phyloP scores from a whole-genome alignment of 2,329 filamentous ascomycete species.

The Pseudogymnoascus sp. region DNA sequence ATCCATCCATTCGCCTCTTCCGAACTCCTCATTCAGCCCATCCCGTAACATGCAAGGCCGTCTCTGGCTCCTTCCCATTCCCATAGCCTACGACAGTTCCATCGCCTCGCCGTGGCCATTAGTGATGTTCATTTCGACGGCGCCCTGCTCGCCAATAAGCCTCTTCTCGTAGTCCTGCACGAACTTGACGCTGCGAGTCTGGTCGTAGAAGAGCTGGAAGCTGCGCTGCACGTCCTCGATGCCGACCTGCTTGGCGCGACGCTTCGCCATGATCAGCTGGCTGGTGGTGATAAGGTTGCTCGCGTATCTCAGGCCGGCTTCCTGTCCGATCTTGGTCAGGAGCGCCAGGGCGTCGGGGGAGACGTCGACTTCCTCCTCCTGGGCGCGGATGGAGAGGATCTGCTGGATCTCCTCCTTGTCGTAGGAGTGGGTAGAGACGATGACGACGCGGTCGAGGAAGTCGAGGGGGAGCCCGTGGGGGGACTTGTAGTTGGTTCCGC shows the following conservation, averaged over 20 bases:
- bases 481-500: slow-evolving; percentile 86
- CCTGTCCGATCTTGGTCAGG: slow-evolving; percentile 89
- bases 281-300: slow-evolving; percentile 96
- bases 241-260: slow-evolving; percentile 72
- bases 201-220: slow-evolving; percentile 91
- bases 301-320: slow-evolving; percentile 89
- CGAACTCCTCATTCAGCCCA: slow-evolving; percentile 6
- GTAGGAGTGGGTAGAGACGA: slow-evolving; percentile 89
- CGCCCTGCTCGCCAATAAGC: slow-evolving; percentile 80
- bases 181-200: slow-evolving; percentile 79
- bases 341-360: slow-evolving; percentile 84
- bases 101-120: slow-evolving; percentile 58
- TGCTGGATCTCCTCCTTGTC: slow-evolving; percentile 76
- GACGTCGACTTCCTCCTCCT: slow-evolving; percentile 92
- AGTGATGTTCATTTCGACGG: slow-evolving; percentile 58
- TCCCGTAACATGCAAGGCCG: not conserved
- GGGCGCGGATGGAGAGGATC: slow-evolving; percentile 84
- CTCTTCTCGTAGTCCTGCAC: slow-evolving; percentile 85
- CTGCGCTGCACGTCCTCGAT: slow-evolving; percentile 88
- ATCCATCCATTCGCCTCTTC: slow-evolving; percentile 9
- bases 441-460: slow-evolving; percentile 91
- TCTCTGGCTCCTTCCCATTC: not conserved
- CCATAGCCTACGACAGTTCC: slow-evolving; percentile 38
- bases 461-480: slow-evolving; percentile 92
- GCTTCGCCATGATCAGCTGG: slow-evolving; percentile 77